A percentile compares a stretch with the other conserved stretches of the same genome.
These are phyloP conservation scores for Ailanthus altissimus DNA, from an alignment of 345 rosid species.

Conservation along the genomic window DNA sequence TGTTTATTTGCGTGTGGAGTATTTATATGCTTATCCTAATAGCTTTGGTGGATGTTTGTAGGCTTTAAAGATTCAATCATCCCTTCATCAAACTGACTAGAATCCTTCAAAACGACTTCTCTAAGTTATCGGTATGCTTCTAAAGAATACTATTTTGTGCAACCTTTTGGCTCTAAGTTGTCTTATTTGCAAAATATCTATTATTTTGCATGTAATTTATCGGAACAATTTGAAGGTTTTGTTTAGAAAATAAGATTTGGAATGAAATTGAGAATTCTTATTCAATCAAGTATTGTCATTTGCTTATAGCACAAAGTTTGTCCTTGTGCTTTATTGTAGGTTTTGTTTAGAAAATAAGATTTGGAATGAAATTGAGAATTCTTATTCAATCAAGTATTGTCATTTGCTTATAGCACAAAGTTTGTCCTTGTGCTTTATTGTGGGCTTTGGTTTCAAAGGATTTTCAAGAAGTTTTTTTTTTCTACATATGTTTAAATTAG, in stretches of 20 bases:
- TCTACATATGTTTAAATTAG: no score
- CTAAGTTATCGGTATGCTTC: slow-evolving; percentile 78
- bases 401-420: no score
- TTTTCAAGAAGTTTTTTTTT: no score
- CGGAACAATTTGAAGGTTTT: not conserved
- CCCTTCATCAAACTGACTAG: slow-evolving; percentile 59
- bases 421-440: no score
- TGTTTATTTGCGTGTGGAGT: slow-evolving; percentile 1
- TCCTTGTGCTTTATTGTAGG: not conserved
- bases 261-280: not conserved
- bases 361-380: not conserved
- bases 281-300: not conserved
- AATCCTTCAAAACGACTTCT: slow-evolving; percentile 69
- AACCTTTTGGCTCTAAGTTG: not conserved
- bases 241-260: slow-evolving; percentile 1
- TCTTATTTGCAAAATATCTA: not conserved
- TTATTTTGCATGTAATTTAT: not conserved
- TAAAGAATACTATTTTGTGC: not conserved
- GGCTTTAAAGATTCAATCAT: slow-evolving; percentile 65
- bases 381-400: not conserved
- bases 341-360: not conserved
- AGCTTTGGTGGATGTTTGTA: slow-evolving; percentile 30
- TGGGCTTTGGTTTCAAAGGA: no score
- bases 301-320: no score
- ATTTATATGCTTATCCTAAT: slow-evolving; percentile 15